Base-by-base conservation (phyloP, 2,329 filamentous ascomycete genomes). In the Penicillium sp. region DNA sequence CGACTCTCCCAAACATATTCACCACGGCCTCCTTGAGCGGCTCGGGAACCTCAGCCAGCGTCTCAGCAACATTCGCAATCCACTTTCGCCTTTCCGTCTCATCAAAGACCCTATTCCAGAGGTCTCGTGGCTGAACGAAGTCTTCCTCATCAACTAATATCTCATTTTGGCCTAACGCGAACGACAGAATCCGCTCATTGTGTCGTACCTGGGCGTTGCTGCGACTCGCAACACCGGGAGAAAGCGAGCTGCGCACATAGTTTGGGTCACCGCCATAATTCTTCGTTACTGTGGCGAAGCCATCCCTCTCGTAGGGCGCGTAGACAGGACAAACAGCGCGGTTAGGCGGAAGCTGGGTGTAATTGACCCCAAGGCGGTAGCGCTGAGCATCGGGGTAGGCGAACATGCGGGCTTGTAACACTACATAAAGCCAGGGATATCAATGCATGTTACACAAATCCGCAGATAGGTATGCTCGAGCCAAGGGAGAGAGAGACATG, bases 191-290 rank as follows among this genome's bases (percentile, higher is more conserved):
- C 38, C 46, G 54, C 43, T 61, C 55, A 29, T 51, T 53, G 51
- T 63, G 60, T 15, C 57, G 57, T 17, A 61, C 53, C 6, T 57
- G 48, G n/a, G 57, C 54, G n/a, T 54, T 40, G 15, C 45, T 34
- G 34, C 53, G 53, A 39, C 49, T 55, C 9, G 40, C 45, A 0
- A 61, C 28, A 3, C 55, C 59, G 1, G 60, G 57, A 4, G 55
- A 56, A 8, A 67, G 45, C 12, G 53, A 56, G 22, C 58, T 67
- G 22, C 61, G 59, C 5, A 67, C 57, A 59, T 83, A 84, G 67
- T 79, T 80, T 8, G 79, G 78, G 61, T 81, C 77, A 21, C 72
- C 71, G 44, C 79, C 80, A 58, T 82, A 80, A 69, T 83, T 83
- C 48, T 72, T 73, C 12, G 59, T 62, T n/a, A 67, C 61, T 13